Percentiles rank a stretch among this genome's conserved stretches.
phyloP scores from a whole-genome alignment of 202 grass and related monocot species.

The Carex sylvatica region DNA sequence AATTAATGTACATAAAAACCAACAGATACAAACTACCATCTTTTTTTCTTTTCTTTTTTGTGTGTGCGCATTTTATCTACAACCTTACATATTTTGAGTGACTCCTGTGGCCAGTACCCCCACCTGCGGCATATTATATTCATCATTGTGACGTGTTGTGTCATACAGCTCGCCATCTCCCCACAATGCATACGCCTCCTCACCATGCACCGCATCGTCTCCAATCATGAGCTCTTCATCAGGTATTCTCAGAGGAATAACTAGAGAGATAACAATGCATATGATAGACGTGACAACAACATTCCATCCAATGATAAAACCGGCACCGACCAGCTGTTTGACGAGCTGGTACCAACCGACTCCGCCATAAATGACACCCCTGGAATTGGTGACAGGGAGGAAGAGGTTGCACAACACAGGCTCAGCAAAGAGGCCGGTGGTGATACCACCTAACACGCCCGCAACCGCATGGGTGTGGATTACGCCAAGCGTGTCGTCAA shows the following conservation, averaged over 20 bases:
- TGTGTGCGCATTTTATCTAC: neutral
- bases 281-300: slow-evolving; percentile 51
- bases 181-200: slow-evolving; percentile 75
- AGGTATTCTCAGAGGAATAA: slow-evolving; percentile 56
- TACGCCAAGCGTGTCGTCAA: slow-evolving; percentile 76
- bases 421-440: slow-evolving; percentile 70
- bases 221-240: slow-evolving; percentile 67
- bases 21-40: slow-evolving; percentile 11
- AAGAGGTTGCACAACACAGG: slow-evolving; percentile 53
- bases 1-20: neutral
- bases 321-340: slow-evolving; percentile 54
- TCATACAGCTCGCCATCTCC: slow-evolving; percentile 52
- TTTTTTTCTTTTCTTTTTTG: neutral
- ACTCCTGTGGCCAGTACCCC: slow-evolving; percentile 37
- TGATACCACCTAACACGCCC: slow-evolving; percentile 52
- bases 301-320: slow-evolving; percentile 61
- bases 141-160: slow-evolving; percentile 24
- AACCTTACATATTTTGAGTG: slow-evolving; percentile 51
- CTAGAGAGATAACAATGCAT: slow-evolving; percentile 45
- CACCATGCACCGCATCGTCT: slow-evolving; percentile 73
- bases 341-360: slow-evolving; percentile 50
- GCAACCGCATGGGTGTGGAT: slow-evolving; percentile 78
- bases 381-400: slow-evolving; percentile 49
- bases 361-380: slow-evolving; percentile 54
- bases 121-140: neutral